A percentile compares a stretch with the other conserved stretches of the same genome.
Conservation (phyloP, 1,284 basidiomycete genomes). For the Pseudozyma tsukubaensis region DNA sequence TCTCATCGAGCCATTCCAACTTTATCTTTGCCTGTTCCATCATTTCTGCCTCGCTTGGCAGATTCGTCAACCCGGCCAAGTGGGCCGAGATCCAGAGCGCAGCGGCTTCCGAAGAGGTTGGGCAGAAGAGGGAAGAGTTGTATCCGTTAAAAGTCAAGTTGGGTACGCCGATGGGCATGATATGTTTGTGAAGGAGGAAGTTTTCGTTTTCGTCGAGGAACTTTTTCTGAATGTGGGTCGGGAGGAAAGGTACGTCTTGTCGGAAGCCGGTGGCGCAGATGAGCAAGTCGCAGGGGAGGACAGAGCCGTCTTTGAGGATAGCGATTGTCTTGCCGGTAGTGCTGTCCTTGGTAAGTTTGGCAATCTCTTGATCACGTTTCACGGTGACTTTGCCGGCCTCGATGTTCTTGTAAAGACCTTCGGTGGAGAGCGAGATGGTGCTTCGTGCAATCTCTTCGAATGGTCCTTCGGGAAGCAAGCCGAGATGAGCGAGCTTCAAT, state of each 20-base stretch:
- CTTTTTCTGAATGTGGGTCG: slow-evolving; percentile 36
- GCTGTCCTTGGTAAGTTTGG: slow-evolving; percentile 10
- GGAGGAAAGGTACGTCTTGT: slow-evolving; percentile 55
- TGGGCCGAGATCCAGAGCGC: slow-evolving; percentile 59
- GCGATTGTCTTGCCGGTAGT: slow-evolving; percentile 14
- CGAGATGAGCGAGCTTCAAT: slow-evolving; percentile 44
- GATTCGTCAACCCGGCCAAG: slow-evolving; percentile 35
- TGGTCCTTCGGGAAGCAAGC: slow-evolving; percentile 42
- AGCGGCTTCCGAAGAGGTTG: slow-evolving; percentile 56
- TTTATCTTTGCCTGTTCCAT: slow-evolving; percentile 32
- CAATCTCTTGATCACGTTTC: slow-evolving; percentile 39
- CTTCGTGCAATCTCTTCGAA: slow-evolving; percentile 58
- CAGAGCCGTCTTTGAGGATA: slow-evolving; percentile 34
- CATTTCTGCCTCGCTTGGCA: slow-evolving; percentile 43
- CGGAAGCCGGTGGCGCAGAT: slow-evolving; percentile 58
- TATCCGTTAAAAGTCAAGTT: slow-evolving; percentile 62
- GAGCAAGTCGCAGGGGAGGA: slow-evolving; percentile 45
- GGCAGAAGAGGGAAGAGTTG: slow-evolving; percentile 58
- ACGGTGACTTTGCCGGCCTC: slow-evolving; percentile 26
- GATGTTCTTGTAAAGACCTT: slow-evolving; percentile 56
- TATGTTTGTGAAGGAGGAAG: slow-evolving; percentile 56
- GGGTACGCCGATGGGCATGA: slow-evolving; percentile 47
- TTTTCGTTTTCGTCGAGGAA: slow-evolving; percentile 55
- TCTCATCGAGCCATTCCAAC: slow-evolving; percentile 55
- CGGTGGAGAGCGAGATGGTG: slow-evolving; percentile 58